Evolutionary conservation across 805 yeast genomes (phyloP), one percentile per base, ranked within the genome.

Genomic region (Pichia phayaonensis): DNA sequence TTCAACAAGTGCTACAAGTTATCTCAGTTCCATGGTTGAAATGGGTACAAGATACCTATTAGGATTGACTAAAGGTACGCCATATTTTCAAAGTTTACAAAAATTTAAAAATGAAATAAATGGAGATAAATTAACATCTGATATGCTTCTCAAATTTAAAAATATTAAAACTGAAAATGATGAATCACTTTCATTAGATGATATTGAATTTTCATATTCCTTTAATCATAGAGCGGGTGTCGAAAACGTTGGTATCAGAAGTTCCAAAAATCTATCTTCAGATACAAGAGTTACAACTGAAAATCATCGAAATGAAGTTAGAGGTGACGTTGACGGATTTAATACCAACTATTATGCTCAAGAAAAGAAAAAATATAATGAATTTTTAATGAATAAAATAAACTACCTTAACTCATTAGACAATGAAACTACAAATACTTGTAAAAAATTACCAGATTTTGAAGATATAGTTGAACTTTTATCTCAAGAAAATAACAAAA

Each of bases 141-240:
- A 51, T 27, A 51, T 65, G 59, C 49, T 52, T 4, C 45, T 52
- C 0, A 53, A 59, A 0, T 60, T 67, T 44, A 42, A 46, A 6
- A 52, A 60, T n/a, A 59, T 59, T 13, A 49, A 56, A 4, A 60
- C 54, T 10, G 46, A 53, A 43, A 45, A 53, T 20, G 69, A 62
- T 41, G 58, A 55, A 15, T 12, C 42, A 3, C 52, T 54, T n/a
- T 55, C 59, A 61, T 45, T 64, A 20, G 67, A 64, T 51, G 56
- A 52, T 12, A 60, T 61, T 38, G 62, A 63, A 18, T 61, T 54
- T 52, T 55, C 61, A 2, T 60, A 74, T 54, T 83, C 96, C 0
- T 92, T 90, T 69, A 92, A 90, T 64, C 81, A 87, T 61, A 75
- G 95, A 60, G 95, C 96, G 0, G 96, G 97, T 27, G 84, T 77